Evolutionary conservation across 2,329 filamentous ascomycete genomes (phyloP), one percentile per base, ranked within the genome.

Genomic region (Nemania abortiva): DNA sequence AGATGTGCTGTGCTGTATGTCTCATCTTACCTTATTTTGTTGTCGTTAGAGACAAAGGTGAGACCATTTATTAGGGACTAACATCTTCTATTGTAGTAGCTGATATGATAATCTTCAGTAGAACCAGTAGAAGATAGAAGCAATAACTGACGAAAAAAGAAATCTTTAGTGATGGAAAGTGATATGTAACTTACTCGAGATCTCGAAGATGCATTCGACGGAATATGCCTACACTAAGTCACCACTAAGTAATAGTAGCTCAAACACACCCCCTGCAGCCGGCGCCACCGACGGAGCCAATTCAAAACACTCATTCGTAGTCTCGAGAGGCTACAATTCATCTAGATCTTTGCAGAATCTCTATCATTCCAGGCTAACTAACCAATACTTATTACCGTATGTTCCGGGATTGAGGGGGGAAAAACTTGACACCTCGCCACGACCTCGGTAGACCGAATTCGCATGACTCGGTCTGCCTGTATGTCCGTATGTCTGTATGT

Each of bases 291-390:
- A 31, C 54, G 37, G 58, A 66, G 52, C 55, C 22, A 59, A 47
- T 57, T 50, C 31, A 47, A 53, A 24, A 55, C 55, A 58, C 53
- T 39, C 50, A 42, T 39, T 52, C 45, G 39, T 53, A 67, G 56
- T 42, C 52, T 63, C 59, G 20, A 31, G 31, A 52, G 42, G 45
- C 31, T 5, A 52, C 54, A 27, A 24, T 52, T 52, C 31, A 27
- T 52, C 45, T 49, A 49, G 11, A 20, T 3, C 45, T 24, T 10
- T 53, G 59, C 7, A 29, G 29, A 10, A 10, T 18, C 6, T 24
- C 15, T 49, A 27, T 58, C 53, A 58, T 67, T 53, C 53, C 59
- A 53, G 63, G 65, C 34, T 27, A 45, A 37, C 54, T 63, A 34
- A 39, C 53, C 45, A 37, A 53, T 31, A 54, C 59, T 27, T 55